phyloP scores from a whole-genome alignment of 2,329 filamentous ascomycete genomes.

The Monilinia polystroma region DNA sequence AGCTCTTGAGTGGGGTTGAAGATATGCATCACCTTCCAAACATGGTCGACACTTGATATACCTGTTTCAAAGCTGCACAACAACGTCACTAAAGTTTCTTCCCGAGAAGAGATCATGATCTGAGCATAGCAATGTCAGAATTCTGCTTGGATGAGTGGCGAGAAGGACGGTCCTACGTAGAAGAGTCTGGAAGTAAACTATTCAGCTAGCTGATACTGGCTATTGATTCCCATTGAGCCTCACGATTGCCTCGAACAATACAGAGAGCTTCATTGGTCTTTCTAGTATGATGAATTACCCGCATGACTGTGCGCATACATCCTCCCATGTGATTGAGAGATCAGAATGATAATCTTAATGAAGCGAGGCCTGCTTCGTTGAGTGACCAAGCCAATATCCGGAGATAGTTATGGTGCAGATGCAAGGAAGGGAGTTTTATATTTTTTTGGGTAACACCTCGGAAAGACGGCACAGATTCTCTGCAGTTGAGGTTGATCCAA shows the following conservation, averaged over 20 bases:
- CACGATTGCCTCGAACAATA: background rate
- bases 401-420: background rate
- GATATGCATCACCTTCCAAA: background rate
- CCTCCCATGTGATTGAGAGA: background rate
- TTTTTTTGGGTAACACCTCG: background rate
- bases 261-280: background rate
- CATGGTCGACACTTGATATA: background rate
- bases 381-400: background rate
- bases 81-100: background rate
- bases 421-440: background rate
- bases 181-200: background rate
- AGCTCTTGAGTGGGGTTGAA: no score
- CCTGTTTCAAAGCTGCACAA: slow-evolving; percentile 1
- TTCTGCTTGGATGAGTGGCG: background rate
- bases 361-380: background rate
- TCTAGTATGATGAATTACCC: background rate
- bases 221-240: background rate
- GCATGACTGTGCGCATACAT: background rate
- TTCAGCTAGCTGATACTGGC: background rate
- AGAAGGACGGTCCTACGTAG: background rate
- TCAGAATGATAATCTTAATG: background rate
- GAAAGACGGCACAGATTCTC: background rate
- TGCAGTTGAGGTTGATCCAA: background rate
- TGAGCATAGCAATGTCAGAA: background rate
- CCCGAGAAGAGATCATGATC: background rate